Evolutionary conservation across 352 stramenopile species (phyloP).

Genomic region (Achlya hypogyna): DNA sequence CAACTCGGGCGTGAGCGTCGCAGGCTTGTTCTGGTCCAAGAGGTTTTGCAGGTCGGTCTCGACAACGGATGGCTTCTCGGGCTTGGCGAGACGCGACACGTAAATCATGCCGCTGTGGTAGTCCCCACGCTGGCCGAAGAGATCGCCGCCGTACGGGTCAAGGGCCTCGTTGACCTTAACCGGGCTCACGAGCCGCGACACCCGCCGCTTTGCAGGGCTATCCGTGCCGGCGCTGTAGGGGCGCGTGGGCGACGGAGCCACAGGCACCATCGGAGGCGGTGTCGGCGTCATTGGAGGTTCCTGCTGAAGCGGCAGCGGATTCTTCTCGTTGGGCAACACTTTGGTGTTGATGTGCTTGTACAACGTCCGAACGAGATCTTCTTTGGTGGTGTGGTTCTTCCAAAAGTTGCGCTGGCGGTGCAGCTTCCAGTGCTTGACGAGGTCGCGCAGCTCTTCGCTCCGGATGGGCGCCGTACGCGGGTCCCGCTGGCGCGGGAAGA

Average conservation of each 20-base stretch:
- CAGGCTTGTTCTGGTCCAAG: background rate
- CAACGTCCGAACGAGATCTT: conserved; percentile 76
- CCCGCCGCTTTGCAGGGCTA: background rate
- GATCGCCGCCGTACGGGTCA: conserved; percentile 53
- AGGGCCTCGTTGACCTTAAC: conserved; percentile 20
- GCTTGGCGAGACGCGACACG: conserved; percentile 67
- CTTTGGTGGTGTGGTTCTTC: conserved; percentile 83
- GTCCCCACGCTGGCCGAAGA: conserved; percentile 76
- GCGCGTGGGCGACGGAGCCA: background rate
- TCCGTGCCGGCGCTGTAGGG: background rate
- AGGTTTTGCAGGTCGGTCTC: conserved; percentile 34
- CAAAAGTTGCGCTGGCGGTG: conserved; percentile 85
- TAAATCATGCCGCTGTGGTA: conserved; percentile 86
- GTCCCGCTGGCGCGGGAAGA: conserved; percentile 71
- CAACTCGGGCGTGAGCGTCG: background rate
- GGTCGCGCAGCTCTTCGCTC: conserved; percentile 87
- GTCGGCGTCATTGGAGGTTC: background rate
- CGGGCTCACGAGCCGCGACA: background rate
- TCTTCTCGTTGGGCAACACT: conserved; percentile 55
- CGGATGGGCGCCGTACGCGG: conserved; percentile 66
- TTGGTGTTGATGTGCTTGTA: conserved; percentile 84
- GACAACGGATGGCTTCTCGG: conserved; percentile 22
- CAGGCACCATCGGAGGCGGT: background rate
- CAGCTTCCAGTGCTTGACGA: conserved; percentile 85
- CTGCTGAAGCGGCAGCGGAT: conserved; percentile 2